Conservation (phyloP, 2,329 filamentous ascomycete species). For the Hortaea sp. region DNA sequence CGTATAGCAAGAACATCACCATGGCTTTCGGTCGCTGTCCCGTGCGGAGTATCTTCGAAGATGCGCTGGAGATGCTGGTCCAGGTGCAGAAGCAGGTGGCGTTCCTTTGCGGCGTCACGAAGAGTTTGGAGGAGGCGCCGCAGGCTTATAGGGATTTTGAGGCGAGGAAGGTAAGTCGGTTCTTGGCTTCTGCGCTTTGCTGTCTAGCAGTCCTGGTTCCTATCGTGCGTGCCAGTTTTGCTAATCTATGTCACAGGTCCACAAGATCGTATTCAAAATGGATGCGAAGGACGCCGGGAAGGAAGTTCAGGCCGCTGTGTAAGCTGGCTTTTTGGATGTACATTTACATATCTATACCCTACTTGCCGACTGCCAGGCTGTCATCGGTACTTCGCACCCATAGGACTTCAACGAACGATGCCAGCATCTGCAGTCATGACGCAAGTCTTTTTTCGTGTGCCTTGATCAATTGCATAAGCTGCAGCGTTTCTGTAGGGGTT, state of each 20-base stretch:
- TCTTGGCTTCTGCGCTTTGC: background rate
- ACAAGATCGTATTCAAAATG: constrained; percentile 13
- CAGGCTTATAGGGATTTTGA: constrained; percentile 45
- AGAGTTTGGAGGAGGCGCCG: constrained; percentile 40
- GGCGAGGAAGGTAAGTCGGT: constrained; percentile 33
- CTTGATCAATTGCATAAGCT: too few species aligned
- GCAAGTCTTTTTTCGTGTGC: too few species aligned
- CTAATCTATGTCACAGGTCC: background rate
- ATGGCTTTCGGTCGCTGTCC: constrained; percentile 43
- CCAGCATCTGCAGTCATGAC: too few species aligned
- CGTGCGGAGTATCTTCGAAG: constrained; percentile 39
- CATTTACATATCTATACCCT: too few species aligned
- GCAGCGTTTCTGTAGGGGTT: too few species aligned
- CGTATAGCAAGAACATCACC: constrained; percentile 42
- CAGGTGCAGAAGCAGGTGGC: constrained; percentile 41
- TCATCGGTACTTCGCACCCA: too few species aligned
- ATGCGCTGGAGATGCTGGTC: constrained; percentile 35
- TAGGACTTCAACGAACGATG: too few species aligned
- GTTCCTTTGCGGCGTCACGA: constrained; percentile 45
- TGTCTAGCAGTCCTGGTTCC: too few species aligned
- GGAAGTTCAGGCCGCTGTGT: background rate
- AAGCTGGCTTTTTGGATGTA: background rate
- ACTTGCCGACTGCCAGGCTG: too few species aligned
- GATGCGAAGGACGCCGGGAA: constrained; percentile 1
- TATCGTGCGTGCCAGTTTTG: background rate